Percentiles rank a stretch among this genome's conserved stretches.
phyloP scores from a whole-genome alignment of 2,329 filamentous ascomycete species.

The Elsinoe fawcettii region DNA sequence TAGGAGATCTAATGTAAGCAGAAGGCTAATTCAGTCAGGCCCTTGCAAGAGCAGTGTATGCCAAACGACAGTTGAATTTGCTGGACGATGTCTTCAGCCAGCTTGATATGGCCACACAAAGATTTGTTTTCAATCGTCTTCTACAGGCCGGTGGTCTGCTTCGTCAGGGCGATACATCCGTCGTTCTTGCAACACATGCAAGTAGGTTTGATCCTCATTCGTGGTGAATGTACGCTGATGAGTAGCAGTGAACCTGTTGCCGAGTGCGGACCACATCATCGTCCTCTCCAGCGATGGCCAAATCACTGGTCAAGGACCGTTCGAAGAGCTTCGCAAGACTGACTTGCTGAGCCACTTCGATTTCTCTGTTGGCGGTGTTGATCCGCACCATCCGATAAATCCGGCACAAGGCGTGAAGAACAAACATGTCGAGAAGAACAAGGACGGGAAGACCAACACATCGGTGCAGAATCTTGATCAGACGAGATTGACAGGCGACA shows the following conservation, averaged over 20 bases:
- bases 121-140: slow-evolving; percentile 40
- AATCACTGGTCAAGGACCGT: slow-evolving; percentile 30
- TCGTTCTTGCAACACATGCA: slow-evolving; percentile 35
- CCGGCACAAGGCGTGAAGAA: not conserved
- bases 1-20: slow-evolving; percentile 33
- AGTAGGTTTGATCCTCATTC: slow-evolving; percentile 17
- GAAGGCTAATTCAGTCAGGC: slow-evolving; percentile 26
- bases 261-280: slow-evolving; percentile 34
- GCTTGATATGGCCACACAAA: slow-evolving; percentile 43
- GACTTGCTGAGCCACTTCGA: not conserved
- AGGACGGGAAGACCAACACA: too few species aligned
- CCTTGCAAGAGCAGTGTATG: slow-evolving; percentile 48
- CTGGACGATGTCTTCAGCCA: slow-evolving; percentile 47
- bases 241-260: not conserved
- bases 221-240: not conserved
- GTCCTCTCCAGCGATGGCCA: slow-evolving; percentile 33
- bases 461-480: not conserved
- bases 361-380: not conserved
- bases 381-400: not conserved
- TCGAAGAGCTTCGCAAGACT: not conserved
- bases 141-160: slow-evolving; percentile 40
- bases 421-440: too few species aligned
- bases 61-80: slow-evolving; percentile 42
- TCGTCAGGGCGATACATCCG: slow-evolving; percentile 33
- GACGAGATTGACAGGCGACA: slow-evolving; percentile 30